Conservation (phyloP, 2,329 filamentous ascomycete species). For the Cercospora zeina region DNA sequence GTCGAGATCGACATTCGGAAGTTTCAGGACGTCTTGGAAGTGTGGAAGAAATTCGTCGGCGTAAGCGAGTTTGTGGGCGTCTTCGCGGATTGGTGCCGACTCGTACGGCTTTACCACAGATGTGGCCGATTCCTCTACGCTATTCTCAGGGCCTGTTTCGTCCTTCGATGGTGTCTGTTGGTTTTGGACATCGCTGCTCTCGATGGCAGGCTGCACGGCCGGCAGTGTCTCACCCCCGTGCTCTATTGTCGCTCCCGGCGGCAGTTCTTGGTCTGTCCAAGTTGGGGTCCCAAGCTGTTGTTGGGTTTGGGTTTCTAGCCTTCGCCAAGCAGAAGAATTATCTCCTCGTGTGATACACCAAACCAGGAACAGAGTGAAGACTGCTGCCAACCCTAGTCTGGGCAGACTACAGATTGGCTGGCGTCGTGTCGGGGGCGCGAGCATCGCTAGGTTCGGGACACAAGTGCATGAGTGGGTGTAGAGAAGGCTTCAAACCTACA, state of each 20-base stretch:
- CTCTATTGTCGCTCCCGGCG: neutral
- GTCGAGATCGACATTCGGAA: constrained; percentile 13
- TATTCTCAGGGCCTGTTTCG: neutral
- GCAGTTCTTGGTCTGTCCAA: neutral
- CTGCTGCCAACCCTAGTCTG: neutral
- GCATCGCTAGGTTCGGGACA: neutral
- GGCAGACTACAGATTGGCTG: constrained; percentile 2
- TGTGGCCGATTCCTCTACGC: neutral
- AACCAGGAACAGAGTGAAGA: neutral
- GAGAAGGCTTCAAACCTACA: neutral
- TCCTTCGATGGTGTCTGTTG: neutral
- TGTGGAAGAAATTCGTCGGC: constrained; percentile 21
- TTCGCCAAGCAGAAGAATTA: neutral
- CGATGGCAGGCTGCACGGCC: neutral
- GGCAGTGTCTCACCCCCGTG: neutral
- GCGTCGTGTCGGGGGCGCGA: neutral
- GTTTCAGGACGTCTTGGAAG: constrained; percentile 19
- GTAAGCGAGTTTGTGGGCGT: constrained; percentile 17
- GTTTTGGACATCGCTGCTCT: neutral
- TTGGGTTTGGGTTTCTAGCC: neutral
- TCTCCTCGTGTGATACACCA: neutral
- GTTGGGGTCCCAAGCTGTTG: neutral
- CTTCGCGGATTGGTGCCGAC: neutral
- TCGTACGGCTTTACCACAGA: neutral
- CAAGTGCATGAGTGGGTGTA: neutral